These are phyloP conservation scores for Ogataea hybrid DNA, from an alignment of 1,139 yeast species.

Conservation along the genomic window DNA sequence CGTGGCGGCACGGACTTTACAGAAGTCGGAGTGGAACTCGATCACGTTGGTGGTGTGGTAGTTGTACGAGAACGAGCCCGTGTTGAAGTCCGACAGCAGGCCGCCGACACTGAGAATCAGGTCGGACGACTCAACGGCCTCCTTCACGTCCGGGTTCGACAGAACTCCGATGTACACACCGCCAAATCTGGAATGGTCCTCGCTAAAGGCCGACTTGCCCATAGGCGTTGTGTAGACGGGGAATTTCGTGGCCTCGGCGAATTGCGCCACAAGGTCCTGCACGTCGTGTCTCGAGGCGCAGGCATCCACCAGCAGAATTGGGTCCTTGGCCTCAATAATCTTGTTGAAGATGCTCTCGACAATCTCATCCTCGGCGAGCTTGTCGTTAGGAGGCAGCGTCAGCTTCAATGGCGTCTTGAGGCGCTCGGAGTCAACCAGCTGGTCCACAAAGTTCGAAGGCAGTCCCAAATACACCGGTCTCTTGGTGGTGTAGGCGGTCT, in stretches of 20 bases:
- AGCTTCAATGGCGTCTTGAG: conserved; percentile 67
- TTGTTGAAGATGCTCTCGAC: conserved; percentile 53
- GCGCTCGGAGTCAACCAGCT: conserved; percentile 51
- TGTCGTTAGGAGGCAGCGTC: conserved; percentile 58
- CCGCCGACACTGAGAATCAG: conserved; percentile 79
- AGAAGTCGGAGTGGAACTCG: conserved; percentile 88
- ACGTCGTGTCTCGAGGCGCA: conserved; percentile 81
- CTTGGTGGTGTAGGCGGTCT: conserved; percentile 68
- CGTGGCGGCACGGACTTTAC: conserved; percentile 71
- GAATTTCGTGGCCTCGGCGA: conserved; percentile 71
- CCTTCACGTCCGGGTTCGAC: conserved; percentile 72
- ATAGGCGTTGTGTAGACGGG: conserved; percentile 87
- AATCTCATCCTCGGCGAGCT: conserved; percentile 71
- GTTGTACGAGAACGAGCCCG: conserved; percentile 83
- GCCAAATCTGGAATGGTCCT: conserved; percentile 71
- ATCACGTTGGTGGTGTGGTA: conserved; percentile 77
- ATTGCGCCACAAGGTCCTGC: conserved; percentile 55
- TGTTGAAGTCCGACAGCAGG: conserved; percentile 81
- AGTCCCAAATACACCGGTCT: conserved; percentile 83
- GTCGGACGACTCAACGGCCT: conserved; percentile 75
- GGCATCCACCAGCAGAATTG: conserved; percentile 80
- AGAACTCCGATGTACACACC: conserved; percentile 86
- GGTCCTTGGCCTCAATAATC: conserved; percentile 59
- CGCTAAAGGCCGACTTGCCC: conserved; percentile 85
- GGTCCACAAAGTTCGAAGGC: conserved; percentile 79